Conservation (phyloP, 495 filamentous ascomycete species). For the Penicillium roqueforti region DNA sequence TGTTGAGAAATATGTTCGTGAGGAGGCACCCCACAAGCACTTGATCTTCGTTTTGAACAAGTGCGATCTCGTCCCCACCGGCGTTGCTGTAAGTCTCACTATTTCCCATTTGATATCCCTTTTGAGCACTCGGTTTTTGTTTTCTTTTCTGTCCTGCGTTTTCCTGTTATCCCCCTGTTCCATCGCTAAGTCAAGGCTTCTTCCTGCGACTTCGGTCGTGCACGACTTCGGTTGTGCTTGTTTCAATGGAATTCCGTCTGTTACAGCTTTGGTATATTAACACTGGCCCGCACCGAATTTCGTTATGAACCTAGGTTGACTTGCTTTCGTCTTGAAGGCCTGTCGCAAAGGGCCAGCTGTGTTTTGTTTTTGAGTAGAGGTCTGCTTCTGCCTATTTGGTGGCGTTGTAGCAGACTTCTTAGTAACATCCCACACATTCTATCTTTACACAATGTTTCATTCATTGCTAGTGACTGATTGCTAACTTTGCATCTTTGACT, state of each 20-base stretch:
- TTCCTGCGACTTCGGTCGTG: conserved; percentile 50
- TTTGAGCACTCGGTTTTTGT: conserved; percentile 10
- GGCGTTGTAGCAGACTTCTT: conserved; percentile 76
- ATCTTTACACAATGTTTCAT: conserved; percentile 10
- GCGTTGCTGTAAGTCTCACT: conserved; percentile 77
- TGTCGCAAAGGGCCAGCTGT: conserved; percentile 55
- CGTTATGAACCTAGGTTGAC: conserved; percentile 63
- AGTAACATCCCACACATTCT: conserved; percentile 97
- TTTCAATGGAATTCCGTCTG: conserved; percentile 76
- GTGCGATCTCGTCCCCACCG: conserved; percentile 90
- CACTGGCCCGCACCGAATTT: conserved; percentile 64
- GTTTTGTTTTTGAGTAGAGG: conserved; percentile 89
- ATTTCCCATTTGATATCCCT: conserved; percentile 7
- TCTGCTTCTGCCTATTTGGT: conserved; percentile 47
- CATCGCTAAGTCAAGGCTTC: conserved; percentile 96
- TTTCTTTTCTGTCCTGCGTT: conserved; percentile 15
- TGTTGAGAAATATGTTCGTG: conserved; percentile 86
- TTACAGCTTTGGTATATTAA: conserved; percentile 98
- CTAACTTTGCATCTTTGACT: conserved; percentile 39
- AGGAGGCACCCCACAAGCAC: conserved; percentile 95
- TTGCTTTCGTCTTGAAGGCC: conserved; percentile 75
- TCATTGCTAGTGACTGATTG: conserved; percentile 22
- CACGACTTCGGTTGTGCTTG: conserved; percentile 16
- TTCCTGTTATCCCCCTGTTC: conserved; percentile 34
- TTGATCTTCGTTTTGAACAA: conserved; percentile 92